These are phyloP conservation scores for Trypanosoma lewisi DNA, from an alignment of 208 protist genomes.

Conservation along the genomic window DNA sequence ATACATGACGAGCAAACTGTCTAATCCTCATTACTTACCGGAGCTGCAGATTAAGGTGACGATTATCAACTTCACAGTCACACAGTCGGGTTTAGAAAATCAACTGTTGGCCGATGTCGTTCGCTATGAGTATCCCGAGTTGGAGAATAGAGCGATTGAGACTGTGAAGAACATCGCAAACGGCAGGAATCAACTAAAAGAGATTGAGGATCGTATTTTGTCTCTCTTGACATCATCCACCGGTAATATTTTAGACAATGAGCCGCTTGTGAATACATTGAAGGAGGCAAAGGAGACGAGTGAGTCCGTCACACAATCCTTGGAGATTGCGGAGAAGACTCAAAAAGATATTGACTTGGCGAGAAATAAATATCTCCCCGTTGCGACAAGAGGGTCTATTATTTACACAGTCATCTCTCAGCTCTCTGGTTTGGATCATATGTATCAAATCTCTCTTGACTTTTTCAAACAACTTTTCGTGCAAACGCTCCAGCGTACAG, in stretches of 20 bases:
- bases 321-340: slow-evolving; percentile 92
- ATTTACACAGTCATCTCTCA: slow-evolving; percentile 95
- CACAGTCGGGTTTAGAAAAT: slow-evolving; percentile 88
- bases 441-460: slow-evolving; percentile 94
- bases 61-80: slow-evolving; percentile 95
- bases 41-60: slow-evolving; percentile 95
- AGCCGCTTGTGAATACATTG: slow-evolving; percentile 94
- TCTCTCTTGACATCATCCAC: slow-evolving; percentile 88
- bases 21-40: slow-evolving; percentile 95
- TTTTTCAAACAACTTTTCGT: slow-evolving; percentile 93
- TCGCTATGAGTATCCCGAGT: slow-evolving; percentile 88
- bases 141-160: slow-evolving; percentile 89
- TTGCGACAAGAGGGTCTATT: slow-evolving; percentile 92
- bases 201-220: slow-evolving; percentile 94
- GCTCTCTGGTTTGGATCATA: slow-evolving; percentile 90
- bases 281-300: slow-evolving; percentile 91
- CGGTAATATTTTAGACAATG: slow-evolving; percentile 96
- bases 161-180: slow-evolving; percentile 93
- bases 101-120: slow-evolving; percentile 94
- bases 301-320: slow-evolving; percentile 86
- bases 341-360: slow-evolving; percentile 93
- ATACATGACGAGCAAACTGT: slow-evolving; percentile 95
- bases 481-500: slow-evolving; percentile 88
- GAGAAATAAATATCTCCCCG: slow-evolving; percentile 90
- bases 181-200: slow-evolving; percentile 94